These are phyloP conservation scores for Schizophyllum amplum DNA, from an alignment of 1,284 basidiomycete genomes.

Conservation along the genomic window DNA sequence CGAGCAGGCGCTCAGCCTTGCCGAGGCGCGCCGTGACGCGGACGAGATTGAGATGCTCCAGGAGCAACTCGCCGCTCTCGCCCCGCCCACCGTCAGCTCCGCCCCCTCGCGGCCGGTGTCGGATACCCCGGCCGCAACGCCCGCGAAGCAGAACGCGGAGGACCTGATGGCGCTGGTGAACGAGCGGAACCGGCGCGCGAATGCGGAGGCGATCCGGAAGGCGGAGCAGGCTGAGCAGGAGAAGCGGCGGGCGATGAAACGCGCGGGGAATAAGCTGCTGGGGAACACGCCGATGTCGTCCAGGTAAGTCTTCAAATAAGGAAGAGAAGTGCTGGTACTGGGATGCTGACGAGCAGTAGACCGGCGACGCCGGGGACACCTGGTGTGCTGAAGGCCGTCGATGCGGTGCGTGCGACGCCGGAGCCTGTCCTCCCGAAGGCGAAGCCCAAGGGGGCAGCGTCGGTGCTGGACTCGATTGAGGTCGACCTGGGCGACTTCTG, in stretches of 20 bases:
- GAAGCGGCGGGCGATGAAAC: conserved; percentile 48
- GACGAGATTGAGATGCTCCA: conserved; percentile 55
- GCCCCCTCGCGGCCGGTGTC: not conserved
- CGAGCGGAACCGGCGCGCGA: conserved; percentile 80
- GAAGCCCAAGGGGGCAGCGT: conserved; percentile 43
- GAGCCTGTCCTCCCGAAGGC: conserved; percentile 19
- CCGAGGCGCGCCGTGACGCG: conserved; percentile 60
- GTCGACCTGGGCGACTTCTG: conserved; percentile 77
- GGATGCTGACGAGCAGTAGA: not conserved
- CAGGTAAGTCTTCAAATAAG: not conserved
- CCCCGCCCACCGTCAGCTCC: conserved; percentile 14
- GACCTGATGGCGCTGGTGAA: conserved; percentile 74
- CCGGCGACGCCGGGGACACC: not conserved
- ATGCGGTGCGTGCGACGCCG: conserved; percentile 6
- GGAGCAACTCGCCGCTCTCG: conserved; percentile 49
- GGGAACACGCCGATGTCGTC: conserved; percentile 23
- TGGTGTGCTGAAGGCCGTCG: not conserved
- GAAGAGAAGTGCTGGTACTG: not conserved
- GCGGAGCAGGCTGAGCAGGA: conserved; percentile 67
- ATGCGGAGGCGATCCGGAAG: conserved; percentile 68
- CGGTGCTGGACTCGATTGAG: conserved; percentile 59
- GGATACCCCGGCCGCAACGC: conserved; percentile 13
- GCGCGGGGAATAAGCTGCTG: conserved; percentile 41
- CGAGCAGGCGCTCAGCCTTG: conserved; percentile 60
- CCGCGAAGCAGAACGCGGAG: conserved; percentile 21